Conservation (phyloP, 202 grass and related monocot genomes). For the Setaria viridis region DNA sequence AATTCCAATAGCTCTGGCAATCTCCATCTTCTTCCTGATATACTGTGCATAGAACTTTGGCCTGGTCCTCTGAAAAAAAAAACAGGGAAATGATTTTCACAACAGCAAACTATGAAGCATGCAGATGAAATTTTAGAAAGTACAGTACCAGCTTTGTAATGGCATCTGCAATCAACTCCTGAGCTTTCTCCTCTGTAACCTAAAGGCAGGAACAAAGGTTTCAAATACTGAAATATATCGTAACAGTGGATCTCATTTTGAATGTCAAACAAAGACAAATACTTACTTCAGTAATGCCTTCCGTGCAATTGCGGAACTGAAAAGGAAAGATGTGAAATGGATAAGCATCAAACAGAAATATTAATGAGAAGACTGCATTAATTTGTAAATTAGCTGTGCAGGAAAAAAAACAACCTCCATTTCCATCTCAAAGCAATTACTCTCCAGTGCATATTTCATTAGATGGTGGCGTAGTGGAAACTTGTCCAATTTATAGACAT, state of each 20-base stretch:
- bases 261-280: neutral
- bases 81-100: neutral
- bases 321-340: neutral
- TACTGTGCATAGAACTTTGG: neutral
- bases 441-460: constrained; percentile 13
- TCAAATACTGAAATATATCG: constrained; percentile 1
- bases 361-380: neutral
- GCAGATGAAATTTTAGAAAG: neutral
- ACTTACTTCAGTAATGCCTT: constrained; percentile 29
- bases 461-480: neutral
- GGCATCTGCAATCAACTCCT: constrained; percentile 24
- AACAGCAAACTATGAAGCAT: neutral
- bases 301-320: constrained; percentile 21
- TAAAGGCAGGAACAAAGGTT: neutral
- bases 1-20: neutral
- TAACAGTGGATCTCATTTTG: neutral
- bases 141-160: constrained; percentile 1
- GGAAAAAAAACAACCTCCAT: neutral
- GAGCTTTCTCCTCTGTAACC: constrained; percentile 18
- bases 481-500: constrained; percentile 1
- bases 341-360: neutral
- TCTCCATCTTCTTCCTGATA: neutral
- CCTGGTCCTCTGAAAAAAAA: neutral
- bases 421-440: neutral
- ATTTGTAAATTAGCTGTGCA: neutral